A percentile compares a stretch with the other conserved stretches of the same genome.
phyloP scores from a whole-genome alignment of 495 filamentous ascomycete species.

The Pyronema omphalodes region DNA sequence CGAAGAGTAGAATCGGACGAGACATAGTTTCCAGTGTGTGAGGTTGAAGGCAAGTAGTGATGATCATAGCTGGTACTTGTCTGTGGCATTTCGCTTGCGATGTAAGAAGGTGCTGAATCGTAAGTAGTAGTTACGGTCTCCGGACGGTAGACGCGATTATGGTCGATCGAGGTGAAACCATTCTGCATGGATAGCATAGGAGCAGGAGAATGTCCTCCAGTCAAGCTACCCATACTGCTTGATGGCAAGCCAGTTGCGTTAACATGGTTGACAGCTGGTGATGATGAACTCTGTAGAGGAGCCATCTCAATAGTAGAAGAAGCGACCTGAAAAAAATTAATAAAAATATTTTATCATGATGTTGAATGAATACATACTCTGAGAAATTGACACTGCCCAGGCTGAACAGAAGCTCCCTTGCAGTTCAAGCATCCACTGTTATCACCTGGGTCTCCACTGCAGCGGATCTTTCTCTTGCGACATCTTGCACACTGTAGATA shows the following conservation, averaged over 20 bases:
- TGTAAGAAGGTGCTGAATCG: no score
- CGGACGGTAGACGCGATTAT: no score
- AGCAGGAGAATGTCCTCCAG: no score
- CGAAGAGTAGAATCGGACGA: slow-evolving; percentile 2
- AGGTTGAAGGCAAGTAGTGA: no score
- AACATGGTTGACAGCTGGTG: slow-evolving; percentile 8
- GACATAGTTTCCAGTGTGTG: no score
- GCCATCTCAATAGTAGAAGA: slow-evolving; percentile 17
- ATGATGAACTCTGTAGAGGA: slow-evolving; percentile 11
- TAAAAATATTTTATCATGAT: background rate
- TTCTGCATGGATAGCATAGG: no score
- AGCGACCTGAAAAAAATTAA: slow-evolving; percentile 13
- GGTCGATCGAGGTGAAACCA: no score
- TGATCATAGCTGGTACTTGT: no score
- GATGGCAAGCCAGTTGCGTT: slow-evolving; percentile 11
- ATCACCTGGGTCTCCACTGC: slow-evolving; percentile 67
- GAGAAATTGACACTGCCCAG: slow-evolving; percentile 18
- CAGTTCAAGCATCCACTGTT: slow-evolving; percentile 69
- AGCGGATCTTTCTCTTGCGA: slow-evolving; percentile 88
- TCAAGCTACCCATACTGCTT: background rate
- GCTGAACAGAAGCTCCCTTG: slow-evolving; percentile 40
- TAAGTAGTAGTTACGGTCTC: no score
- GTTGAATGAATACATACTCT: slow-evolving; percentile 15
- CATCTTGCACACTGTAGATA: slow-evolving; percentile 63
- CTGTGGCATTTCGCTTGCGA: no score